Conservation (phyloP, 2,329 filamentous ascomycete species). For the Colletotrichum tanaceti region DNA sequence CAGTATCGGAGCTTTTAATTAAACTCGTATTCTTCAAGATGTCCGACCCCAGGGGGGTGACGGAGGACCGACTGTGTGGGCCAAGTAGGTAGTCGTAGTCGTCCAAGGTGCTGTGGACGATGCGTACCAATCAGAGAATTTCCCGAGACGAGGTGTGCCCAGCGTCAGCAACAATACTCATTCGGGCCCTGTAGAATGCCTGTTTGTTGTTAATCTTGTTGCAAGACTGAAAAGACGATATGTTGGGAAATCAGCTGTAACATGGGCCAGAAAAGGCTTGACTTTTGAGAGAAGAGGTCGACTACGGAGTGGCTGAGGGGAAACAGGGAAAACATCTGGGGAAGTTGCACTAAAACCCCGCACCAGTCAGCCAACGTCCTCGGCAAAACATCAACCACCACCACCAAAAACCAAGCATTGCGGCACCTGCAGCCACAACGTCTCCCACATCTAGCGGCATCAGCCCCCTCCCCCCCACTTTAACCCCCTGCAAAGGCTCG, state of each 20-base stretch:
- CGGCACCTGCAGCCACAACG: slow-evolving; percentile 18
- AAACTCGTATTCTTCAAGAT: neutral
- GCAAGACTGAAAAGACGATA: neutral
- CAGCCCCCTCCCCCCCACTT: too few species aligned
- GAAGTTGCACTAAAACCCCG: slow-evolving; percentile 40
- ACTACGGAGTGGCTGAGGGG: slow-evolving; percentile 19
- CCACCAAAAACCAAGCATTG: slow-evolving; percentile 15
- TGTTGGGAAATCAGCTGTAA: slow-evolving; percentile 3
- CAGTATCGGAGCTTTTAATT: neutral
- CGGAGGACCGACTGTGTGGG: neutral
- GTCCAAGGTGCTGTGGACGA: slow-evolving; percentile 3
- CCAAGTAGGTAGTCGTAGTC: neutral
- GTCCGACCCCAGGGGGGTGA: neutral
- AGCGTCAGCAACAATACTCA: neutral
- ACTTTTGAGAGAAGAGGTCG: neutral
- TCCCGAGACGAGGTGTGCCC: neutral
- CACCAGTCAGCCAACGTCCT: slow-evolving; percentile 28
- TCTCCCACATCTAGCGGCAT: neutral
- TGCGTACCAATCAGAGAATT: slow-evolving; percentile 11
- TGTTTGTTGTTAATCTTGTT: neutral
- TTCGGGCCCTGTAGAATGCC: neutral
- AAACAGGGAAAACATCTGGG: slow-evolving; percentile 37
- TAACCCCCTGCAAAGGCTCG: slow-evolving; percentile 17
- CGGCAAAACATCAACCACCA: slow-evolving; percentile 26
- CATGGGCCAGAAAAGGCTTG: slow-evolving; percentile 33